Evolutionary conservation across 148 eudicot species (phyloP).

Genomic region (Rhododendron simsii): DNA sequence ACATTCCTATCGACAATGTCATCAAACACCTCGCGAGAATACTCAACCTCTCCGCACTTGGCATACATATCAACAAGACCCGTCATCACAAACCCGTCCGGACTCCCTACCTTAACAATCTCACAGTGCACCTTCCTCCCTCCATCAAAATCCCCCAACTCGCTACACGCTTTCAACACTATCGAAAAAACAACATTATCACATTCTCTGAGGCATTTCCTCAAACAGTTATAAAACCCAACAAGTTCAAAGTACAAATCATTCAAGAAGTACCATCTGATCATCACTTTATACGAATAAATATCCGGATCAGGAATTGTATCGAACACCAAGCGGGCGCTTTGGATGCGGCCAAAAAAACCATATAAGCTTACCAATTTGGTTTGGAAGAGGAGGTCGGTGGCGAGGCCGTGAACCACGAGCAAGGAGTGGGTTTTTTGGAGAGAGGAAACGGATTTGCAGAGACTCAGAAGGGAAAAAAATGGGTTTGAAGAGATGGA

Average conservation of each 20-base stretch:
- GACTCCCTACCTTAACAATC: constrained; percentile 51
- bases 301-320: constrained; percentile 53
- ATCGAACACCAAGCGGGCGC: constrained; percentile 60
- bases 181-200: constrained; percentile 61
- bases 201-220: constrained; percentile 42
- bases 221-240: constrained; percentile 50
- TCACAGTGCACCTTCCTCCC: constrained; percentile 67
- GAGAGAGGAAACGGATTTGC: constrained; percentile 38
- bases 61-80: constrained; percentile 82
- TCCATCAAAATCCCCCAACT: constrained; percentile 40
- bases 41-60: constrained; percentile 56
- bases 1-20: constrained; percentile 55
- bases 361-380: constrained; percentile 63
- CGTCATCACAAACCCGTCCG: constrained; percentile 61
- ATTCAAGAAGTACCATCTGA: constrained; percentile 72
- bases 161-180: constrained; percentile 73
- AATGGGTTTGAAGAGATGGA: constrained; percentile 47
- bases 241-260: constrained; percentile 47
- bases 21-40: constrained; percentile 51
- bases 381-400: constrained; percentile 38
- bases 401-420: constrained; percentile 39
- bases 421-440: constrained; percentile 53
- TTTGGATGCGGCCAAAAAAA: constrained; percentile 28
- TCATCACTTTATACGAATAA: constrained; percentile 61
- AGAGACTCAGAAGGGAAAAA: constrained; percentile 40